A percentile compares a stretch with the other conserved stretches of the same genome.
Evolutionary conservation across 345 rosid species (phyloP).

Genomic region (Gossypium stocksii): DNA sequence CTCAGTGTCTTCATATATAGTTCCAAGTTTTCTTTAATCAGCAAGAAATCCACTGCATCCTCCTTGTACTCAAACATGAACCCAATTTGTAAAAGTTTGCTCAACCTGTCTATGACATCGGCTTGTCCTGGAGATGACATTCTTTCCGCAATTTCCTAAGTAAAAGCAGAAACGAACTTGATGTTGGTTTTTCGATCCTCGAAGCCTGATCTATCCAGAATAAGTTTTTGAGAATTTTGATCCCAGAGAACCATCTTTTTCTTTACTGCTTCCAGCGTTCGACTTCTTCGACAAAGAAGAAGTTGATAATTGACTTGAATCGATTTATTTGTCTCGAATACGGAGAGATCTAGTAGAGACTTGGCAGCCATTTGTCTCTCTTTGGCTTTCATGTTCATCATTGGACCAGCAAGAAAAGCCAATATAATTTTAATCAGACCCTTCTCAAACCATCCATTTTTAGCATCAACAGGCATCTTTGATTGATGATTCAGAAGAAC

Average conservation of each 20-base stretch:
- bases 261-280: neutral
- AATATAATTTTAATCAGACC: constrained; percentile 12
- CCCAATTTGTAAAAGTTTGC: constrained; percentile 6
- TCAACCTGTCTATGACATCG: neutral
- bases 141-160: constrained; percentile 3
- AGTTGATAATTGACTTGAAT: neutral
- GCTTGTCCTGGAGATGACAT: constrained; percentile 1
- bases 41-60: constrained; percentile 14
- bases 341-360: constrained; percentile 9
- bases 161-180: constrained; percentile 12
- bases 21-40: neutral
- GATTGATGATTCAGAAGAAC: neutral
- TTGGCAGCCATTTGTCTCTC: constrained; percentile 14
- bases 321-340: neutral
- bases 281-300: neutral
- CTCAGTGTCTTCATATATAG: constrained; percentile 4
- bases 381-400: neutral
- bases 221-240: neutral
- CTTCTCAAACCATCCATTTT: constrained; percentile 5
- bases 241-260: constrained; percentile 7
- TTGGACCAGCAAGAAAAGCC: constrained; percentile 9
- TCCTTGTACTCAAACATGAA: constrained; percentile 16
- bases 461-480: neutral
- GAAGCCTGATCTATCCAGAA: constrained; percentile 7
- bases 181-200: constrained; percentile 9